Conservation (phyloP, 768 basidiomycete species). For the Phylloporus sp. region DNA sequence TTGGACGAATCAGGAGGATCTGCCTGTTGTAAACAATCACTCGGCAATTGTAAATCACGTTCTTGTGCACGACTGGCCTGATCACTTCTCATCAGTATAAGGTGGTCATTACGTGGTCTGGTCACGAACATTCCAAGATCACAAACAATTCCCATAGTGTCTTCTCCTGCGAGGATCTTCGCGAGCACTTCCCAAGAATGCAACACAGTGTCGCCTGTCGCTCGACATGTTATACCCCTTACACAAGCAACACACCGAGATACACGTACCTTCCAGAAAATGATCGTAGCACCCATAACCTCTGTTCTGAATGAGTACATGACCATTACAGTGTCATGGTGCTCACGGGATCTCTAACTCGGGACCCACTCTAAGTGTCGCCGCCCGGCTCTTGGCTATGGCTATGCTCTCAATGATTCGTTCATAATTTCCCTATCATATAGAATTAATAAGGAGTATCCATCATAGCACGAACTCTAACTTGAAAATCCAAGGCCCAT, state of each 20-base stretch:
- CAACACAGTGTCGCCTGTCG: slow-evolving; percentile 84
- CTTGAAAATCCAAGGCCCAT: slow-evolving; percentile 96
- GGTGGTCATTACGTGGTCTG: not conserved
- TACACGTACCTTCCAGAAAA: slow-evolving; percentile 79
- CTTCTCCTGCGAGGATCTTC: slow-evolving; percentile 80
- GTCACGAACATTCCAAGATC: slow-evolving; percentile 88
- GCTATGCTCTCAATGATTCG: slow-evolving; percentile 85
- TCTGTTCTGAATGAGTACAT: slow-evolving; percentile 36
- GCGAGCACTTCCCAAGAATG: slow-evolving; percentile 98
- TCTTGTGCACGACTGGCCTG: slow-evolving; percentile 98
- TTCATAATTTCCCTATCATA: slow-evolving; percentile 79
- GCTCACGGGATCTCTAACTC: slow-evolving; percentile 92
- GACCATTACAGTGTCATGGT: not conserved
- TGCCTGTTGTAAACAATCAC: slow-evolving; percentile 81
- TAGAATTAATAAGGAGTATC: not conserved
- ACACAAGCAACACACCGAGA: not conserved
- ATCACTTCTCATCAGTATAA: slow-evolving; percentile 1
- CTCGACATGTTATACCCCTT: not conserved
- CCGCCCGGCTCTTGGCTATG: slow-evolving; percentile 85
- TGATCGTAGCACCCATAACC: slow-evolving; percentile 98
- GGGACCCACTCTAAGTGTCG: slow-evolving; percentile 90
- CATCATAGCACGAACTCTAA: slow-evolving; percentile 26
- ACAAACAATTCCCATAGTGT: slow-evolving; percentile 82
- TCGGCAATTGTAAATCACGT: slow-evolving; percentile 96
- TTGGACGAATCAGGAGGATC: slow-evolving; percentile 93